Base-by-base conservation (phyloP, 2,329 filamentous ascomycete genomes). In the Eutypella sp. region DNA sequence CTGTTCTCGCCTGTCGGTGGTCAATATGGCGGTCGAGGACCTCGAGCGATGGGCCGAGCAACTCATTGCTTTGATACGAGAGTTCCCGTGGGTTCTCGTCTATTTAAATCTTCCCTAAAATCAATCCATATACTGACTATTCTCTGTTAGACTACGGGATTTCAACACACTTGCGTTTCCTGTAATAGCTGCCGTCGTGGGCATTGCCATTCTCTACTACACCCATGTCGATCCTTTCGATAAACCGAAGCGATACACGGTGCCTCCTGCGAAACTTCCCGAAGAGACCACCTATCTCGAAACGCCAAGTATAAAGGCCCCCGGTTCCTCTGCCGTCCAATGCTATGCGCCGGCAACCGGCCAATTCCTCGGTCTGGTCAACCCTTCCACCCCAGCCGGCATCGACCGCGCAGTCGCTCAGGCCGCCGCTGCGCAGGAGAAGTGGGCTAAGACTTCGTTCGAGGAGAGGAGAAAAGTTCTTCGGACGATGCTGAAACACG, bases 281-380 rank as follows among this genome's bases (percentile, higher is more conserved):
- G 70, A 75, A 62, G 73, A 78, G 46, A 72, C 75, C 41, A 72
- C 75, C 53, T 70, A 79, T 27, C 71, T 89, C 29, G 73, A 82
- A 13, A 63, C 75, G 29, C 75, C 84, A 1, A 73, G 72, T 16
- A 72, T 89, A 62, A 86, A 84, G 68, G 74, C 79, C n/a, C 63
- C 79, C 1, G 82, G 81, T 15, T 82, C 81, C 33, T 76, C 78
- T 1, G 78, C 82, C 7, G 84, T 95, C 49, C 87, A 89, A 68
- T 95, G 89, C 69, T 93, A 93, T 65, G 87, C 86, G 37, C 93
- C 93, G 2, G 92, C 92, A 2, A 96, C 90, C 20, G 93, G 93
- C 51, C 79, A 87, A 59, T 79, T 89, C 48, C 81, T 99, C 22
- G 90, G 89, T 44, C 75, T 81, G 54, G 76, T 92, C 65, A 88